Evolutionary conservation across 2,329 filamentous ascomycete species (phyloP), one percentile per base, ranked within the genome.

Genomic region (Chrysoporthe cubensis): DNA sequence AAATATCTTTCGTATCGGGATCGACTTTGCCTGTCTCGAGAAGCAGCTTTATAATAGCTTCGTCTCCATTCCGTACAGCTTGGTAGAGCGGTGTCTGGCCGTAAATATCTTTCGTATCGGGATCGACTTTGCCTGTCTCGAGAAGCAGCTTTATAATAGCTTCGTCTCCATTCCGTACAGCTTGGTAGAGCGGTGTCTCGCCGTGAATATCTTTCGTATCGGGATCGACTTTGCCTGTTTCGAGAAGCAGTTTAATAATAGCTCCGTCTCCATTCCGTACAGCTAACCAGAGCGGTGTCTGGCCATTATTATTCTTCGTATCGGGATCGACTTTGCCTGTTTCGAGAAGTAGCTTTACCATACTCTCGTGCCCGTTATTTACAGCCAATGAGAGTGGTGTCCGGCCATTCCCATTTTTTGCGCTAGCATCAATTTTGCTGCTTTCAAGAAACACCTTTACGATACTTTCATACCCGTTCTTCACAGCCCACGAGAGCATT

Each of bases 351-450:
- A n/a, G n/a, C 1, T 37, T 56, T 11, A 69, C 57, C 2, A 67
- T 40, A 21, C 16, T 34, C 40, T 43, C 21, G 1, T 67, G 3
- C 1, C 65, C 46, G 3, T 32, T 21, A 5, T 32, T 6, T 4
- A 52, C 37, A 34, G 68, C 65, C 40, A 11, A 43, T 2, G 4
- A 60, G 26, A 69, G 44, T 21, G 65, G 54, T 37, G 65, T 67
- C 14, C 8, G n/a, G n/a, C 57, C 64, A 16, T 1, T 0, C 0
- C 57, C 37, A 43, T 68, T 21, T 8, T 62, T 62, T 4, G 21
- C 26, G 13, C 54, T 37, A 18, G 62, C 18, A 40, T 62, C 52
- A 50, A 54, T 44, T 14, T 18, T n/a, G 26, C 14, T 46, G 32
- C 16, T 34, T 1, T 46, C 34, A 1, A 69, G 67, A 13, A 69